Conservation (phyloP, 768 basidiomycete genomes). For the Tubosaeta sp. region DNA sequence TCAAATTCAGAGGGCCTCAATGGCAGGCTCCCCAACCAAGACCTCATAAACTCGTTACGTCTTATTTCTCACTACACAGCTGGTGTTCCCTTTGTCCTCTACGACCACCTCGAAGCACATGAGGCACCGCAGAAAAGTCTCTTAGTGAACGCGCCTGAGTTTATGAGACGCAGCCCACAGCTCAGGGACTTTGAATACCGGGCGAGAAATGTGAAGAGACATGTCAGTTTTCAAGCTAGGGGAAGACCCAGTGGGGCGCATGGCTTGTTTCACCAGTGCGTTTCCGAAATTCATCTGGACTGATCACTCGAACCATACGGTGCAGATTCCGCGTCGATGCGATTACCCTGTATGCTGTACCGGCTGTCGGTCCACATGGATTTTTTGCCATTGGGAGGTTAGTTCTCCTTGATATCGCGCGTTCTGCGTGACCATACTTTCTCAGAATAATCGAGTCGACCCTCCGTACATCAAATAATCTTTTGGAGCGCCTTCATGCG, state of each 20-base stretch:
- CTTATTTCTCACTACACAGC: constrained; percentile 68
- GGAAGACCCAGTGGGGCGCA: constrained; percentile 87
- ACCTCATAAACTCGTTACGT: constrained; percentile 80
- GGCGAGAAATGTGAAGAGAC: constrained; percentile 64
- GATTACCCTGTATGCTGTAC: constrained; percentile 83
- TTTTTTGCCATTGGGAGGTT: constrained; percentile 91
- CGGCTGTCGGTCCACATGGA: constrained; percentile 89
- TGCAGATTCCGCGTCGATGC: constrained; percentile 90
- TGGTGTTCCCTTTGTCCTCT: constrained; percentile 73
- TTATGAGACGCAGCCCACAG: constrained; percentile 38
- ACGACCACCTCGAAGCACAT: constrained; percentile 64
- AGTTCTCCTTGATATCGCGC: constrained; percentile 18
- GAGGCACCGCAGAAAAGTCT: constrained; percentile 35
- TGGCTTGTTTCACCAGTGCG: constrained; percentile 83
- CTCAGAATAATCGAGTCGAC: constrained; percentile 79
- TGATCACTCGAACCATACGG: neutral
- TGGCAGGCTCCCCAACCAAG: constrained; percentile 93
- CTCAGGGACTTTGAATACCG: constrained; percentile 53
- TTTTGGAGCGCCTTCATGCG: constrained; percentile 92
- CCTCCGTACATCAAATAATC: constrained; percentile 86
- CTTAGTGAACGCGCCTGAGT: constrained; percentile 44
- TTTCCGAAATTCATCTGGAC: constrained; percentile 18
- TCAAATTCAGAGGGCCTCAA: constrained; percentile 78
- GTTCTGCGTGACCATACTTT: neutral
- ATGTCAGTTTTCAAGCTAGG: constrained; percentile 68